A percentile compares a stretch with the other conserved stretches of the same genome.
Conservation (phyloP, 1,284 basidiomycete species). For the Microbotryomycetes sp. region DNA sequence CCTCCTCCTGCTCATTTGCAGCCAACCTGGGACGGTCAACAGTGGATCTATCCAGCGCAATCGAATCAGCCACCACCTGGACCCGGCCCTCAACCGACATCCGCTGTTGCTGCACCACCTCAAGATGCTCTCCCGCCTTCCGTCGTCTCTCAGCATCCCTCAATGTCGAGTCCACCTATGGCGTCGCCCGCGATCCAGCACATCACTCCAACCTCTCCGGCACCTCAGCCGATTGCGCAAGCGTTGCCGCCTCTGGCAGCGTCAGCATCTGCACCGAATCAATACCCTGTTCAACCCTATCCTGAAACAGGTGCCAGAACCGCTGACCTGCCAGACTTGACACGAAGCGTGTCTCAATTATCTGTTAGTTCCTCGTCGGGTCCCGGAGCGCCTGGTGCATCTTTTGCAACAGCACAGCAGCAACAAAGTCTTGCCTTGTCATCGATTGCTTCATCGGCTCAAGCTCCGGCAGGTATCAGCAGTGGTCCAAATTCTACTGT, state of each 20-base stretch:
- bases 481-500: background rate
- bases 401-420: no score
- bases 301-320: background rate
- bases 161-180: background rate
- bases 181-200: background rate
- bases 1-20: background rate
- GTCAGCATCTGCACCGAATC: background rate
- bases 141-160: no score
- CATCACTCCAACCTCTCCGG: background rate
- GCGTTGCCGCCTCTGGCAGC: background rate
- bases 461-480: no score
- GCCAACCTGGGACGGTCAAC: slow-evolving; percentile 23
- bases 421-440: no score
- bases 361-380: background rate
- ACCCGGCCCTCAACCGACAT: background rate
- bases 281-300: slow-evolving; percentile 2
- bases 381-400: background rate
- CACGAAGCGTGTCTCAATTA: background rate
- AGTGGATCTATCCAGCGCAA: slow-evolving; percentile 24
- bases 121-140: no score
- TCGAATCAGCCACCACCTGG: background rate
- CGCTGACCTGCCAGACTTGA: background rate
- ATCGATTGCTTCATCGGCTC: no score
- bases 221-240: background rate
- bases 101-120: background rate